Evolutionary conservation across 169 alveolate species (phyloP).

Genomic region (Babesia caballi): DNA sequence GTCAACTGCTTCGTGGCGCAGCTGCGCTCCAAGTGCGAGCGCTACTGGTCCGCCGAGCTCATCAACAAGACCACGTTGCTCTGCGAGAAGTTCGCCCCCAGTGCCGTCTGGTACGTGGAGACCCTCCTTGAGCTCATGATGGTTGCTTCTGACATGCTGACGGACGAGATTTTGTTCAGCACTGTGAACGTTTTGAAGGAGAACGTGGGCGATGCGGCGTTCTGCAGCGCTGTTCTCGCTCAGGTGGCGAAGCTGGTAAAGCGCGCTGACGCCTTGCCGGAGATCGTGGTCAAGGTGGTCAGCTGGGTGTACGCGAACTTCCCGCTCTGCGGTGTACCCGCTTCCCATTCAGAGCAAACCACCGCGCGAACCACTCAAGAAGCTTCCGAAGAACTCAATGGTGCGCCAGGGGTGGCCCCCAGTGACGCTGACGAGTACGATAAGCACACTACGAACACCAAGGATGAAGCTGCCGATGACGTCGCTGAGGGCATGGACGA

Average conservation of each 20-base stretch:
- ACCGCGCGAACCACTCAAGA: no score
- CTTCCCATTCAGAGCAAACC: no score
- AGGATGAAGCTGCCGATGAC: no score
- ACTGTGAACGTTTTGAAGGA: constrained; percentile 29
- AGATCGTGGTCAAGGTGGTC: constrained; percentile 29
- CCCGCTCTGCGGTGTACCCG: neutral
- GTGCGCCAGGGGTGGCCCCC: no score
- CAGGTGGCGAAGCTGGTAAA: neutral
- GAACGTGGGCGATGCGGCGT: constrained; percentile 6
- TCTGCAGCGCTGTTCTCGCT: neutral
- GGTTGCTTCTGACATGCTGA: constrained; percentile 22
- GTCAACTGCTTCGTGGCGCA: constrained; percentile 85
- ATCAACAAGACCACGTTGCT: constrained; percentile 26
- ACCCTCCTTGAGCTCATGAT: constrained; percentile 40
- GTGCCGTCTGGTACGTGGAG: constrained; percentile 54
- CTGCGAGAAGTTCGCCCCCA: constrained; percentile 51
- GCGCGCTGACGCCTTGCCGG: constrained; percentile 23
- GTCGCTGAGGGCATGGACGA: no score
- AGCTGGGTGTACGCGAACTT: constrained; percentile 35
- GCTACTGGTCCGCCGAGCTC: constrained; percentile 9
- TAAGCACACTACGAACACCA: no score
- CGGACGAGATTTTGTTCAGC: constrained; percentile 19
- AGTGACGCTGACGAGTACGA: no score
- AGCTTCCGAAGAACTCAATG: no score
- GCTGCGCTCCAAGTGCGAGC: constrained; percentile 45